Base-by-base conservation (phyloP, 164 flowering plant genomes). In the Santalum album region DNA sequence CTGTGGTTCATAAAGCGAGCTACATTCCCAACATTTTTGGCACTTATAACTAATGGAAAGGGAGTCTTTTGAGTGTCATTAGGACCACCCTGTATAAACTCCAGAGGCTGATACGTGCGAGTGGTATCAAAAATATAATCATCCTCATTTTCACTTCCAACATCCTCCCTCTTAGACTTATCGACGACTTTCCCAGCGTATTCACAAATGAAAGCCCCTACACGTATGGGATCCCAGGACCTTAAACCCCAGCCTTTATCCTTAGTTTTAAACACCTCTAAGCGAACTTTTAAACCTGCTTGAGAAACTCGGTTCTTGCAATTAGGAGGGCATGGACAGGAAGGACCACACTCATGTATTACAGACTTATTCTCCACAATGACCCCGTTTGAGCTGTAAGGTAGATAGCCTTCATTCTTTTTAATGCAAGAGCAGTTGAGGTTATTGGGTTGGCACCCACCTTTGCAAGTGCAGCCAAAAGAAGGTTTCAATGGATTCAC, bases 1-100 rank as follows among this genome's bases (percentile, higher is more conserved):
- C 95, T 81, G 52, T 83, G 90, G 59, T 83, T 86, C 78, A 86
- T 86, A 53, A 83, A 86, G 2, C 95, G 88, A 49, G 84, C 78
- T 9, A 86, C 77, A 66, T 86, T 86, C 24, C 95, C 90, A 19
- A n/a, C 42, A 25, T 65, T 62, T 43, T 78, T 78, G 15, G 88
- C 82, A 62, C 61, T 77, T 7, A 83, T 74, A 24, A 64, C 29
- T 12, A 80, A 45, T 7, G 84, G 71, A 51, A 57, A 61, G 9
- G 75, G 76, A 16, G 56, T 43, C 6, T 55, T 60, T 25, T 59
- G 45, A 49, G 40, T 64, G 40, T 64, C 71, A 43, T 36, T 55
- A 25, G 57, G 40, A 25, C 60, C 66, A 52, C 49, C 51, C 24
- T 55, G 29, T 55, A 51, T 49, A 43, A 50, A 53, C 53, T 71